Evolutionary conservation across 768 basidiomycete species (phyloP), one percentile per base, ranked within the genome.

Genomic region (Suillus occidentalis): DNA sequence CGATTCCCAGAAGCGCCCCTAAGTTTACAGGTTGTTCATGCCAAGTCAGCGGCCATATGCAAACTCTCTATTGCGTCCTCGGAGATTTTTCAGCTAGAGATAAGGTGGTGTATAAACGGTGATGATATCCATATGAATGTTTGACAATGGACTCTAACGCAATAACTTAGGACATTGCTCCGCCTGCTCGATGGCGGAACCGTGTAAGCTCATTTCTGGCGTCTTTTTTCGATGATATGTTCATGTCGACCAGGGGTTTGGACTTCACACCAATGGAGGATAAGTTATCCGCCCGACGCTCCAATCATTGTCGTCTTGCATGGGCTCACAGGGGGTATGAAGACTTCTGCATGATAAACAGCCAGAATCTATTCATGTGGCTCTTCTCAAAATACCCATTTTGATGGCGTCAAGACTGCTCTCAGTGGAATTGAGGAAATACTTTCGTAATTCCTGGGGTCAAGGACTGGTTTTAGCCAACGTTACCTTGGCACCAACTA

Each of bases 1-100:
- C 73, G 76, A 66, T 96, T 89, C 70, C 96, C 97, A 2, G 78
- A 83, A 12, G 94, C 97, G 0, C 92, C 90, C 4, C 79, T 98
- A 43, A 61, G 57, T 25, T 42, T 61, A 56, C 40, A 25, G n/a
- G 53, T 62, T 39, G 40, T 66, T 76, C 28, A 77, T 59, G 6
- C 40, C 60, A 56, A 45, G 31, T 22, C 58, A 76, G 75, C 63
- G 75, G 75, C 34, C 76, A 76, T 47, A 62, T 77, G 63, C 75
- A 76, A 62, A 76, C 75, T 50, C 62, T 76, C 40, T 76, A 76
- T 47, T 78, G 69, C 25, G 71, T 67, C 45, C 20, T 74, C 8
- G 75, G 75, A 42, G 71, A 76, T 31, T 76, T 76, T 59, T 76
- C 75, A 16, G 72, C 66, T 43, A 69, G 64, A 63, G 75, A 76